Evolutionary conservation across 805 yeast species (phyloP).

Genomic region (Saturnispora kantuleensis): DNA sequence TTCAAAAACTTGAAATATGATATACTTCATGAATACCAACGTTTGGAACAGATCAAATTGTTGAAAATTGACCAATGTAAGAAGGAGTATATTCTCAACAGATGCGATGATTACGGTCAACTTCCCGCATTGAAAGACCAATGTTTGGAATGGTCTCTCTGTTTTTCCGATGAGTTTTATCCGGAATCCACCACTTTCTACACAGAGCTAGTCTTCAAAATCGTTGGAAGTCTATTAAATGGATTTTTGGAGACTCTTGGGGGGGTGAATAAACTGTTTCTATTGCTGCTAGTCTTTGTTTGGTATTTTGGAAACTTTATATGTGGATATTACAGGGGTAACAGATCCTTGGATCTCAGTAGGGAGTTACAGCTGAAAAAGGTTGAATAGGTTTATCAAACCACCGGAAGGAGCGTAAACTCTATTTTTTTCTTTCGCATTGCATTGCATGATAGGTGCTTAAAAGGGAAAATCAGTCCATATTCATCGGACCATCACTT

Average conservation of each 20-base stretch:
- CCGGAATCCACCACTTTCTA: constrained; percentile 39
- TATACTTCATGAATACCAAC: constrained; percentile 40
- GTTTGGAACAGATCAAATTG: constrained; percentile 34
- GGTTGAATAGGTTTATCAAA: not conserved
- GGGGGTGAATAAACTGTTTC: constrained; percentile 41
- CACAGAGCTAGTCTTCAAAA: constrained; percentile 50
- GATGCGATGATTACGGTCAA: constrained; percentile 44
- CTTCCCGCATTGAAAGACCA: constrained; percentile 49
- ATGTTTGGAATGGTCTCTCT: constrained; percentile 54
- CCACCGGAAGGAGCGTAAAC: no score
- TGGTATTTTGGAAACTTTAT: constrained; percentile 54
- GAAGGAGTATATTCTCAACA: constrained; percentile 41
- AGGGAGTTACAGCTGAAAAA: constrained; percentile 13
- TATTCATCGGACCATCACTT: no score
- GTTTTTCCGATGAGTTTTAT: constrained; percentile 47
- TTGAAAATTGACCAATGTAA: constrained; percentile 48
- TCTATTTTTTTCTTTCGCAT: no score
- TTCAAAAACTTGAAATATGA: constrained; percentile 40
- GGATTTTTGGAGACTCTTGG: constrained; percentile 62
- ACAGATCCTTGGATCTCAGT: not conserved
- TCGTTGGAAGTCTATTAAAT: constrained; percentile 51
- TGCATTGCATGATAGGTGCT: no score
- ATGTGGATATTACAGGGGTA: constrained; percentile 54
- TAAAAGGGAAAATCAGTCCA: no score
- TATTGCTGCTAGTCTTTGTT: constrained; percentile 26